Evolutionary conservation across 192 early-diverging fungal species (phyloP).

Genomic region (Helicostylum pulchrum): DNA sequence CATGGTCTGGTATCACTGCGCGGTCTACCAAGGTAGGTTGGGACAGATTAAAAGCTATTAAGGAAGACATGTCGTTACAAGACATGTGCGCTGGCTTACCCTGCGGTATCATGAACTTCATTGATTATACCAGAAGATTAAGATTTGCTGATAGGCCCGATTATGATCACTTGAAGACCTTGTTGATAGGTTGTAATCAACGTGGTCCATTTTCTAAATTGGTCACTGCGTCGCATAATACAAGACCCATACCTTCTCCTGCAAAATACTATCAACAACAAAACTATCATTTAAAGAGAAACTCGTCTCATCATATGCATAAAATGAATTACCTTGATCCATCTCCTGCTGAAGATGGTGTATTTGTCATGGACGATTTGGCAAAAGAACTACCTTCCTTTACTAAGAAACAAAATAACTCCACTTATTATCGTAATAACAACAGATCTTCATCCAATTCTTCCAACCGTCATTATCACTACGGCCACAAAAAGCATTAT

Average conservation of each 20-base stretch:
- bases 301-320: neutral
- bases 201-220: neutral
- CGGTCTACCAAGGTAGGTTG: constrained; percentile 82
- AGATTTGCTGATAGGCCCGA: constrained; percentile 78
- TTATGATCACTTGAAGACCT: constrained; percentile 64
- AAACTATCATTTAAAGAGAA: neutral
- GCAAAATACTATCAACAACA: neutral
- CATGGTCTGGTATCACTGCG: constrained; percentile 88
- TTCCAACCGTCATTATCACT: neutral
- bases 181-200: constrained; percentile 22
- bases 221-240: neutral
- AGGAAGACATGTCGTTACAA: constrained; percentile 61
- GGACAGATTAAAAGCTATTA: constrained; percentile 81
- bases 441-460: neutral
- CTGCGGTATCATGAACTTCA: constrained; percentile 63
- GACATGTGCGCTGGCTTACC: constrained; percentile 77
- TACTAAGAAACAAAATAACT: neutral
- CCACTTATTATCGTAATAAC: neutral
- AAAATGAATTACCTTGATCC: neutral
- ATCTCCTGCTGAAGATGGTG: constrained; percentile 18
- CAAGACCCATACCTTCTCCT: neutral
- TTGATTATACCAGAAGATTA: constrained; percentile 72
- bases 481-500: neutral
- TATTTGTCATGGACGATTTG: constrained; percentile 33
- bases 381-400: neutral